Evolutionary conservation across 257 asterid genomes (phyloP), one percentile per base, ranked within the genome.

Genomic region (Salvia splendens): DNA sequence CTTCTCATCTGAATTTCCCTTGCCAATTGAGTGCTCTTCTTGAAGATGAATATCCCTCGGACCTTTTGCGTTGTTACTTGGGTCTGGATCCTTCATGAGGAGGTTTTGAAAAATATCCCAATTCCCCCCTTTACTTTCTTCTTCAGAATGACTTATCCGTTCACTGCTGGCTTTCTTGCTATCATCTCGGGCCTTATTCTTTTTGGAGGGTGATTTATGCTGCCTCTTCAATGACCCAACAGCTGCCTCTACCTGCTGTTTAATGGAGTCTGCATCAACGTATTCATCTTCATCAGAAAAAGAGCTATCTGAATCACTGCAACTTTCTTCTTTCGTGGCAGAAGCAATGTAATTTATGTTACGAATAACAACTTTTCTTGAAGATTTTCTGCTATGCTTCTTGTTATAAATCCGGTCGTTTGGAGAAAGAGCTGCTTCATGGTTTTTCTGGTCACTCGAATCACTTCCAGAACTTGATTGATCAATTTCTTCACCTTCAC

Each of bases 31-130:
- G 65, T 36, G 46, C 58, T 78, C 82, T 50, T 78, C 79, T 61
- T 74, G 76, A 65, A 58, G 53, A 10, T 38, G 78, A 65, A 60
- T n/a, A 32, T 64, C 42, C 65, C 68, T 77, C 24, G 77, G 43
- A 40, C 72, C 73, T 41, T 14, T 56, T 64, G 71, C 87, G 51
- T 67, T 33, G 4, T 74, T 11, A 12, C 72, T 65, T 12, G 91
- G 69, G 59, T 80, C 89, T 6, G 83, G 70, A 60, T 87, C 93
- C 85, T 58, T 82, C 89, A 89, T 36, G 20, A 89, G 97, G 75
- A 89, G 81, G 73, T 79, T 80, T 74, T 89, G 95, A 82, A 89
- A 89, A 63, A 81, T 75, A 80, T 85, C 91, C 97, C 97, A 89
- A 52, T 65, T 80, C 75, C 79, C 86, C 43, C 68, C 80, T 64